Evolutionary conservation across 2,329 filamentous ascomycete species (phyloP), one percentile per base, ranked within the genome.

Genomic region (Xylariaceae sp.): DNA sequence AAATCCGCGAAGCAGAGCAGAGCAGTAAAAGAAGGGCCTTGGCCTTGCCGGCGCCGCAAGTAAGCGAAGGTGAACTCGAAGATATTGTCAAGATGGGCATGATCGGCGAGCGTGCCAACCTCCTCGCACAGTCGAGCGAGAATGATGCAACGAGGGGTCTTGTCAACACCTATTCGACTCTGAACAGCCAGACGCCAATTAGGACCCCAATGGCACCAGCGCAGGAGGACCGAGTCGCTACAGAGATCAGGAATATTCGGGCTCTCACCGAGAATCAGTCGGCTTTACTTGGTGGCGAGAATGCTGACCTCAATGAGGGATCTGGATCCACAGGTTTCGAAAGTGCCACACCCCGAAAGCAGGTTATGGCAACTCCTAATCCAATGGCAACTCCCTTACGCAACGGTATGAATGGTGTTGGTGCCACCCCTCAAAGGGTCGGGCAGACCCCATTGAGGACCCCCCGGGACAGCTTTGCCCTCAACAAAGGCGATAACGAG

Each of bases 81-180:
- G 93, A 97, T 65, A 98, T 99, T 69, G 92, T 99, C 63, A 99
- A 99, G 79, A 96, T 98, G 92, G 94, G 95, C 40, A 90, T 96
- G 84, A 86, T 92, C 58, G 95, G 94, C 33, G 92, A 97, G 70
- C 87, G 89, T 48, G 95, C 95, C 39, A 92, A 87, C 68, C 79
- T 82, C 61, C 80, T 90, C 72, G 91, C 91, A 4, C 85, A 85
- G 40, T 86, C 87, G 50, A 90, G 90, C 71, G 92, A 96, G 58
- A 96, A 93, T 63, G 87, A 92, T 70, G 87, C 91, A 49, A 96
- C 93, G 0, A 86, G 90, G 64, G 92, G 93, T 4, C 80, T 99
- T 41, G 84, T 98, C 56, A 92, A 91, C 64, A 91, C 92, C 66
- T 99, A 99, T 74, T 86, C 89, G 14, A 87, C 85, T 34, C 85